These are phyloP conservation scores for Scalesia atractyloides DNA, from an alignment of 129 eudicot genomes.

Conservation along the genomic window DNA sequence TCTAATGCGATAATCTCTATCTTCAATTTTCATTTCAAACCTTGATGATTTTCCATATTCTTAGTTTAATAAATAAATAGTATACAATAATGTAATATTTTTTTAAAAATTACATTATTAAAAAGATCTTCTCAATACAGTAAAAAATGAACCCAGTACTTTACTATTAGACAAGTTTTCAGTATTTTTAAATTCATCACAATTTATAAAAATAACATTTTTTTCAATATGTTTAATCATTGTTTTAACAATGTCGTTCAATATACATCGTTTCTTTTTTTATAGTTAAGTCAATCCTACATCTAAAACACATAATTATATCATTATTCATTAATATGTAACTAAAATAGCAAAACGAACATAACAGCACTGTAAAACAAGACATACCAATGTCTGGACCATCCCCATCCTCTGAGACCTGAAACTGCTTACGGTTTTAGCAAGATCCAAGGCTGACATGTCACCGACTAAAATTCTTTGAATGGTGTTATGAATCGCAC, in stretches of 20 bases:
- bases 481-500: constrained; percentile 79
- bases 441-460: constrained; percentile 86
- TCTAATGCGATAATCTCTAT: background rate
- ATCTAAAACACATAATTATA: background rate
- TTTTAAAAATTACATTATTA: background rate
- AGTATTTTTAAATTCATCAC: background rate
- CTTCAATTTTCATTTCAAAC: background rate
- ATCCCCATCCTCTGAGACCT: constrained; percentile 92
- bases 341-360: background rate
- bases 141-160: background rate
- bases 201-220: background rate
- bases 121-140: background rate
- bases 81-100: background rate
- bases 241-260: background rate
- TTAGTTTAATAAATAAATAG: background rate
- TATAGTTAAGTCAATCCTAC: background rate
- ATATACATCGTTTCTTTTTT: background rate
- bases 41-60: background rate
- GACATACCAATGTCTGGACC: constrained; percentile 85
- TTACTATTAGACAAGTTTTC: background rate
- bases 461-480: constrained; percentile 85
- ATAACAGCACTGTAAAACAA: constrained; percentile 2
- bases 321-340: background rate
- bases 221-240: background rate
- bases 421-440: constrained; percentile 59